Conservation (phyloP, 352 stramenopile genomes). For the Thalassiosira oceanica region DNA sequence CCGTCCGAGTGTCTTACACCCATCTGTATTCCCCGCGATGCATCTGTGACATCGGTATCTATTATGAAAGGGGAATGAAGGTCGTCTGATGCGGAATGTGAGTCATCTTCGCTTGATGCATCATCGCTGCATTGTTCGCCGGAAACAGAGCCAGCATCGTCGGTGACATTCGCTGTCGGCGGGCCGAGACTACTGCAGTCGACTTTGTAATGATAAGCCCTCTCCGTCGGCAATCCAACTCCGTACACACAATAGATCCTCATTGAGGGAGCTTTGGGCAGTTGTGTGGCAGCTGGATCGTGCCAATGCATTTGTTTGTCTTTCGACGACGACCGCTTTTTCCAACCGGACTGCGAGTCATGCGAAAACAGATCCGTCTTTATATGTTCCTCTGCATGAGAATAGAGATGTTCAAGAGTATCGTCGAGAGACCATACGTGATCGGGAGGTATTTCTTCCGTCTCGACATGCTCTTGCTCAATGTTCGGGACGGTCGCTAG, state of each 20-base stretch:
- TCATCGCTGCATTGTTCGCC: conserved; percentile 11
- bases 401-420: conserved; percentile 56
- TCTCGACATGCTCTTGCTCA: background rate
- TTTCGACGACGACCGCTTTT: conserved; percentile 11
- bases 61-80: conserved; percentile 56
- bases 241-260: conserved; percentile 95
- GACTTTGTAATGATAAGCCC: conserved; percentile 72
- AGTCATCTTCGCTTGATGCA: too few relatives aligned
- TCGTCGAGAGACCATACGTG: conserved; percentile 26
- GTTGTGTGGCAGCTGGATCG: conserved; percentile 85
- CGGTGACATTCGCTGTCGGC: conserved; percentile 1
- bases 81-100: too few relatives aligned
- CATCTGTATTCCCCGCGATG: conserved; percentile 47
- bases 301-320: conserved; percentile 62
- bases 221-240: conserved; percentile 85
- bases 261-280: conserved; percentile 89
- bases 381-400: conserved; percentile 9
- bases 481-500: background rate
- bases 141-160: conserved; percentile 3
- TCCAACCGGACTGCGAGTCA: conserved; percentile 39
- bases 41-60: conserved; percentile 59
- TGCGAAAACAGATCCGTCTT: conserved; percentile 40
- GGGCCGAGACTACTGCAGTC: conserved; percentile 27
- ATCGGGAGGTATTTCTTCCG: conserved; percentile 17
- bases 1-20: conserved; percentile 88